Conservation (phyloP, 73 alveolate genomes). For the Effrenium voratum region DNA sequence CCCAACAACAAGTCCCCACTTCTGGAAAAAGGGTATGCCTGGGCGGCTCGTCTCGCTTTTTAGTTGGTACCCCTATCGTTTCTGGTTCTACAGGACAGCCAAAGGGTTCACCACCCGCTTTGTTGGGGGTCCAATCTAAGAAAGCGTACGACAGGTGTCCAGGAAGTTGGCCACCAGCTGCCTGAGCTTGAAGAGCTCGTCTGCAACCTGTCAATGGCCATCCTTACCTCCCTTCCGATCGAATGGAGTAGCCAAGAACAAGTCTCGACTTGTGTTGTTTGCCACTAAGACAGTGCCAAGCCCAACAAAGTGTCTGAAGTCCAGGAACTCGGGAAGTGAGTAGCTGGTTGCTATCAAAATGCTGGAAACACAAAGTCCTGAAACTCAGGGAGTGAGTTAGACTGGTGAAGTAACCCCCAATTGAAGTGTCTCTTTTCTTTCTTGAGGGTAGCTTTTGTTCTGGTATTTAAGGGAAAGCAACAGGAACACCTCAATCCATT, state of each 20-base stretch:
- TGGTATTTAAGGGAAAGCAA: background rate
- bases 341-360: background rate
- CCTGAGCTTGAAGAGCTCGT: background rate
- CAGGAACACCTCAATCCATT: background rate
- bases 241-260: background rate
- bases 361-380: background rate
- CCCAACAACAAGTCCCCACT: too few relatives aligned
- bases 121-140: too few relatives aligned
- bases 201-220: background rate
- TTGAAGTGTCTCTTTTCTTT: too few relatives aligned
- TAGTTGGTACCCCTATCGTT: too few relatives aligned
- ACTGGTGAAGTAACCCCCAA: too few relatives aligned
- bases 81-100: too few relatives aligned
- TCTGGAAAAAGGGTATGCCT: too few relatives aligned
- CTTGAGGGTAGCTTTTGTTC: background rate
- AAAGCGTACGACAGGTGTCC: too few relatives aligned
- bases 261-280: background rate
- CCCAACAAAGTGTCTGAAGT: too few relatives aligned
- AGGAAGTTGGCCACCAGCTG: constrained; percentile 46
- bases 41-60: too few relatives aligned
- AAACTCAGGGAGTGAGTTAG: background rate
- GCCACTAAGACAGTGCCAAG: background rate
- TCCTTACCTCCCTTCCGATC: background rate
- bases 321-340: too few relatives aligned
- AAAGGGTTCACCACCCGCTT: too few relatives aligned